Percentiles rank a stretch among this genome's conserved stretches.
These are phyloP conservation scores for Exsudoporus floridanus DNA, from an alignment of 1,284 basidiomycete species.

Conservation along the genomic window DNA sequence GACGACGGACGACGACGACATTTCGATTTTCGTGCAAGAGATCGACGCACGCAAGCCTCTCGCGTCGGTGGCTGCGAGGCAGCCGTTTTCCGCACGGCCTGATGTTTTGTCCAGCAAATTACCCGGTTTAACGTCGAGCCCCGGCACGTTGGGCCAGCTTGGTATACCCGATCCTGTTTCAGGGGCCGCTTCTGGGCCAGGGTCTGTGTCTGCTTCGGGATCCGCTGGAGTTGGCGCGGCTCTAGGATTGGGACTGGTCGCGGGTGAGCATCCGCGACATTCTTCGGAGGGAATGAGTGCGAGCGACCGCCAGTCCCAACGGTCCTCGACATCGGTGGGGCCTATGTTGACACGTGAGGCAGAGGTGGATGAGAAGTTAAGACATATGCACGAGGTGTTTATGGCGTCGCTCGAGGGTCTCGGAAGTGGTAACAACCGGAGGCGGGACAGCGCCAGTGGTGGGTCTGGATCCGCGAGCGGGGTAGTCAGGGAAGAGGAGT, in stretches of 20 bases:
- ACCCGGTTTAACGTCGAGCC: slow-evolving; percentile 8
- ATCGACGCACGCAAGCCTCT: slow-evolving; percentile 69
- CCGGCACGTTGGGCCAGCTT: slow-evolving; percentile 1
- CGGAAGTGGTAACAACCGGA: slow-evolving; percentile 26
- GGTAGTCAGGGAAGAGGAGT: slow-evolving; percentile 11
- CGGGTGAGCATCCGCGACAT: slow-evolving; percentile 15
- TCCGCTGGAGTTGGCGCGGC: background rate
- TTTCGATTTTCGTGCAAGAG: slow-evolving; percentile 71
- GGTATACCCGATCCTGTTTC: slow-evolving; percentile 1
- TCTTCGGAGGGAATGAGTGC: slow-evolving; percentile 13
- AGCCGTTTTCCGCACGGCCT: slow-evolving; percentile 4
- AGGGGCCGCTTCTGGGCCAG: slow-evolving; percentile 1
- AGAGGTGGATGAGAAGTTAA: slow-evolving; percentile 62
- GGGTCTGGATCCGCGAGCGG: slow-evolving; percentile 12
- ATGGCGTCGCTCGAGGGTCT: slow-evolving; percentile 57
- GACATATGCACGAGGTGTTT: slow-evolving; percentile 65
- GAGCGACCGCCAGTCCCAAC: slow-evolving; percentile 19
- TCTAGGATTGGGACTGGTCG: slow-evolving; percentile 20
- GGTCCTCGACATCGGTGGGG: slow-evolving; percentile 30
- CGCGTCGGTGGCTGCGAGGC: slow-evolving; percentile 20
- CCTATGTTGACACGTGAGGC: slow-evolving; percentile 58
- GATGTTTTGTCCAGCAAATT: background rate
- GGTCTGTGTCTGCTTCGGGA: slow-evolving; percentile 1
- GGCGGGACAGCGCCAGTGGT: slow-evolving; percentile 11
- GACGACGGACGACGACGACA: slow-evolving; percentile 69